These are phyloP conservation scores for Colletotrichum costaricense DNA, from an alignment of 2,329 filamentous ascomycete genomes.

Conservation along the genomic window DNA sequence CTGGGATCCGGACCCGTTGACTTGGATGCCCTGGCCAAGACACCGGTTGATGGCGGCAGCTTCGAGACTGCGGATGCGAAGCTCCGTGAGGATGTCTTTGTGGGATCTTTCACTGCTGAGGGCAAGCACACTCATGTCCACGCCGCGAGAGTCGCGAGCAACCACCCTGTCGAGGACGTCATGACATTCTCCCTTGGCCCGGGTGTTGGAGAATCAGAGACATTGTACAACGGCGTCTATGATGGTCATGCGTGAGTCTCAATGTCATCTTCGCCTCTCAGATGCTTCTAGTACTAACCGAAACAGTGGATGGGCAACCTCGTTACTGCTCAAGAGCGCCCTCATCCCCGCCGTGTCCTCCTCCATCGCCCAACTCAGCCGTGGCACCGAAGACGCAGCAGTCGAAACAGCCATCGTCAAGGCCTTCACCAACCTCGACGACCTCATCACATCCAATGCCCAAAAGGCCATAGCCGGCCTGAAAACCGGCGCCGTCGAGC, in stretches of 20 bases:
- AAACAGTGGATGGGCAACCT: constrained; percentile 54
- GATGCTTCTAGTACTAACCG: not conserved
- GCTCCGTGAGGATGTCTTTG: constrained; percentile 46
- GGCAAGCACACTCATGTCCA: constrained; percentile 45
- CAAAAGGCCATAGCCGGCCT: constrained; percentile 43
- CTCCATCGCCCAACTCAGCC: constrained; percentile 45
- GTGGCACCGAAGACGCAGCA: constrained; percentile 53
- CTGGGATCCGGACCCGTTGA: constrained; percentile 18
- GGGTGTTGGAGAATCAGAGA: constrained; percentile 42
- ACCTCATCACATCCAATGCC: constrained; percentile 60
- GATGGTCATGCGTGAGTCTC: constrained; percentile 60
- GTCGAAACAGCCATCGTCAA: constrained; percentile 67
- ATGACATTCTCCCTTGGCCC: constrained; percentile 46
- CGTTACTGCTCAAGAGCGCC: constrained; percentile 50
- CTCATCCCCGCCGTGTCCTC: constrained; percentile 56
- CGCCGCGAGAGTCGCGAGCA: constrained; percentile 48
- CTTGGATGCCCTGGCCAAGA: constrained; percentile 10
- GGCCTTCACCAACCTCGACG: constrained; percentile 67
- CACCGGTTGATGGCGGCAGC: constrained; percentile 21
- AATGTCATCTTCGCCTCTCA: not conserved
- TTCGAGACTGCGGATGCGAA: constrained; percentile 44
- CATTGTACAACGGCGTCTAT: constrained; percentile 53
- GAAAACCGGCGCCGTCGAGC: constrained; percentile 40
- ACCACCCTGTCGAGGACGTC: constrained; percentile 49
- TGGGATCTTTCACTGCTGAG: constrained; percentile 37